Percentiles rank a stretch among this genome's conserved stretches.
Evolutionary conservation across 2,329 filamentous ascomycete species (phyloP).

Genomic region (Cercospora sp.): DNA sequence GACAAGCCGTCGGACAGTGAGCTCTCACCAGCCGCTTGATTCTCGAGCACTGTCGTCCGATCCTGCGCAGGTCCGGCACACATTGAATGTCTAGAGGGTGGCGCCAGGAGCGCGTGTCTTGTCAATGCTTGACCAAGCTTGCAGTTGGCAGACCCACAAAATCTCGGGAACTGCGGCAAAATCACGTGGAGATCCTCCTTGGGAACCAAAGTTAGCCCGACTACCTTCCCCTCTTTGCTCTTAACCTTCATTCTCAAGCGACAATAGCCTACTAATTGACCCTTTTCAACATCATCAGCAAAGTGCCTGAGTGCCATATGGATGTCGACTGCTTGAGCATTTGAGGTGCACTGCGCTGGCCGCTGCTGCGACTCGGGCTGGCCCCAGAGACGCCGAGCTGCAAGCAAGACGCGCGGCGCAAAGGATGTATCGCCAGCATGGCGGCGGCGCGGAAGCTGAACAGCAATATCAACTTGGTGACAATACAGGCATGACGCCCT

Average conservation of each 20-base stretch:
- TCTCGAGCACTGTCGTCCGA: background rate
- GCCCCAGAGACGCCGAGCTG: background rate
- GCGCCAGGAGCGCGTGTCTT: background rate
- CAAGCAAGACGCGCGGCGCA: background rate
- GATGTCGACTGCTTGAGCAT: background rate
- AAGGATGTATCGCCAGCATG: constrained; percentile 32
- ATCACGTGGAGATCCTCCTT: background rate
- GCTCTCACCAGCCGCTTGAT: background rate
- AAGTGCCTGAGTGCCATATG: background rate
- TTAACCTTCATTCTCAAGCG: background rate
- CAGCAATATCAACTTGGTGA: constrained; percentile 28
- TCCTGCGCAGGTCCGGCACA: background rate
- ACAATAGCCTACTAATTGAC: constrained; percentile 1
- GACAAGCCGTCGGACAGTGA: background rate
- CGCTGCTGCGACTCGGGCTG: background rate
- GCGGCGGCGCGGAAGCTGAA: constrained; percentile 28
- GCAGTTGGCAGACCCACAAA: background rate
- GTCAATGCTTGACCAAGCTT: background rate
- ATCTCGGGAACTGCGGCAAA: background rate
- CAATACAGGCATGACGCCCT: constrained; percentile 24
- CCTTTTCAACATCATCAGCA: constrained; percentile 1
- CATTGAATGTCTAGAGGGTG: background rate
- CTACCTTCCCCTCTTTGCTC: background rate
- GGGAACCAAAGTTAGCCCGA: background rate
- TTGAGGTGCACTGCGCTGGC: background rate